phyloP scores from a whole-genome alignment of 2,329 filamentous ascomycete species.

The Penicillium aurantiogriseum region DNA sequence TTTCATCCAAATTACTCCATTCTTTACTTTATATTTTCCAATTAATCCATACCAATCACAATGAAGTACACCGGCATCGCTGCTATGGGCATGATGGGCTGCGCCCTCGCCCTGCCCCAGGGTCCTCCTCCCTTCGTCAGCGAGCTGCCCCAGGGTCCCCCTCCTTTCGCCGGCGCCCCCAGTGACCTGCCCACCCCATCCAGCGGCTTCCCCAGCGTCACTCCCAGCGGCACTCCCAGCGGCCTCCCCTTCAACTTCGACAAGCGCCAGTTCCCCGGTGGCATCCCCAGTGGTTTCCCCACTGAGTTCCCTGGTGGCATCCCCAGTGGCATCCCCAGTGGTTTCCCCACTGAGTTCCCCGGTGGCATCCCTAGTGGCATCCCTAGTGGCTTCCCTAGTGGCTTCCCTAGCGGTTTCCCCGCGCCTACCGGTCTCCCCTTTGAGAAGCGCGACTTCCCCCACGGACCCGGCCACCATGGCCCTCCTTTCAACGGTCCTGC shows the following conservation, averaged over 20 bases:
- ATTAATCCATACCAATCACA: constrained; percentile 3
- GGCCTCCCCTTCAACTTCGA: constrained; percentile 2
- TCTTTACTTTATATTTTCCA: neutral
- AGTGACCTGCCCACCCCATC: constrained; percentile 1
- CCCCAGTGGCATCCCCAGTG: neutral
- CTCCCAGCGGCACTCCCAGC: neutral
- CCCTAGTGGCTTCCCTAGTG: neutral
- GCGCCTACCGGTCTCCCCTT: neutral
- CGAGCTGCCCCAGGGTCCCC: neutral
- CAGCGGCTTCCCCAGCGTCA: neutral
- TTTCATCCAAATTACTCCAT: neutral
- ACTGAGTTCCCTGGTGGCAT: neutral
- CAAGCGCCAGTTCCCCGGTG: constrained; percentile 7
- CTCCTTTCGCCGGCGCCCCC: neutral
- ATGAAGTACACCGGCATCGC: constrained; percentile 23
- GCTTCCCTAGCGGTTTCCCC: constrained; percentile 1
- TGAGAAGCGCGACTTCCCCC: constrained; percentile 1
- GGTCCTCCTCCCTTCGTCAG: neutral
- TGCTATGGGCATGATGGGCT: constrained; percentile 23
- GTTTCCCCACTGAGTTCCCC: neutral
- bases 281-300: neutral
- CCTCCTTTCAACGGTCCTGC: neutral
- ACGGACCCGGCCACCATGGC: neutral
- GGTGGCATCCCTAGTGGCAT: neutral
- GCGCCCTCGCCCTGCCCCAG: constrained; percentile 23